These are phyloP conservation scores for Apiospora phragmitis DNA, from an alignment of 2,329 filamentous ascomycete genomes.

Conservation along the genomic window DNA sequence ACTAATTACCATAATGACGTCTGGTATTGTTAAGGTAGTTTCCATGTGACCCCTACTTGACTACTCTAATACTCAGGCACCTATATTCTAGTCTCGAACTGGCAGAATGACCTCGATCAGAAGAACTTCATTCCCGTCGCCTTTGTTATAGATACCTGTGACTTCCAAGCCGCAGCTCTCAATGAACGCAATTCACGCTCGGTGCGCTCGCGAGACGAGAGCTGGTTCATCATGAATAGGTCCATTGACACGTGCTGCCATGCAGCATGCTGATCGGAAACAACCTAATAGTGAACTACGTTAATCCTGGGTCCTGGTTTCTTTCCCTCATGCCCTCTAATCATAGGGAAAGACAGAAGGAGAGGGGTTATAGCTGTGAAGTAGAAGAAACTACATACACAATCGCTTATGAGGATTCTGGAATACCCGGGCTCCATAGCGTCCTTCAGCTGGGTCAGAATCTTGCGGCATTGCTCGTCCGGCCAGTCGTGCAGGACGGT, in stretches of 20 bases:
- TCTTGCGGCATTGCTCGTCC: conserved; percentile 31
- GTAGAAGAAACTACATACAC: not conserved
- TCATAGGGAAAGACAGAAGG: not conserved
- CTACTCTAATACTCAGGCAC: too few relatives aligned
- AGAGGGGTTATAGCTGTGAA: not conserved
- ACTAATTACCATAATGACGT: too few relatives aligned
- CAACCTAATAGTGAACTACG: conserved; percentile 11
- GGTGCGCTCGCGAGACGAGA: conserved; percentile 19
- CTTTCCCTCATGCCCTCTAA: not conserved
- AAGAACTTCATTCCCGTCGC: conserved; percentile 7
- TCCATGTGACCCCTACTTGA: too few relatives aligned
- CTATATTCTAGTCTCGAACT: not conserved
- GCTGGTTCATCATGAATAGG: conserved; percentile 21
- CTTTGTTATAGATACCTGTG: not conserved
- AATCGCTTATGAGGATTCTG: conserved; percentile 38
- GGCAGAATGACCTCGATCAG: conserved; percentile 3
- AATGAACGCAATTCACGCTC: conserved; percentile 20
- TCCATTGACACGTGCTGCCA: conserved; percentile 22
- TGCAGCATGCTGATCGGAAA: conserved; percentile 17
- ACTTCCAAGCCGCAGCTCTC: conserved; percentile 11
- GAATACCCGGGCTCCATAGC: conserved; percentile 52
- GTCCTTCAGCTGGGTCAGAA: conserved; percentile 45
- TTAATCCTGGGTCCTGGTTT: not conserved
- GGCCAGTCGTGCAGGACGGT: conserved; percentile 42
- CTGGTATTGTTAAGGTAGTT: too few relatives aligned